Evolutionary conservation across 2,329 filamentous ascomycete genomes (phyloP).

Genomic region (Bertia moriformis): DNA sequence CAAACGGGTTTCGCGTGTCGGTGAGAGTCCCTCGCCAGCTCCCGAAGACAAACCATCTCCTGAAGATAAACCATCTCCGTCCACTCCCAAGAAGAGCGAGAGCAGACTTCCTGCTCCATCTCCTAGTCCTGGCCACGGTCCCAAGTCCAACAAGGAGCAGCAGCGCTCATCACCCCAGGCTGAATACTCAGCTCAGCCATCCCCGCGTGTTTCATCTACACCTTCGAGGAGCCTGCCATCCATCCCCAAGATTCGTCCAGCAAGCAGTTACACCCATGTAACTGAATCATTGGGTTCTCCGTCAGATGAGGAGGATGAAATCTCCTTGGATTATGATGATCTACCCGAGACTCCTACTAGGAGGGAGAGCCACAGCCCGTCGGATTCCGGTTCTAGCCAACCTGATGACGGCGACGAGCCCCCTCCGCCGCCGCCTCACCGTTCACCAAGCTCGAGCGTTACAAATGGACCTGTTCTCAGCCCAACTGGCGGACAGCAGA

Average conservation of each 20-base stretch:
- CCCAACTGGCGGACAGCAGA: conserved; percentile 22
- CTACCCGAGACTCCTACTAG: not conserved
- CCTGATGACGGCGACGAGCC: not conserved
- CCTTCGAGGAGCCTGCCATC: not conserved
- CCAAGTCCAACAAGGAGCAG: not conserved
- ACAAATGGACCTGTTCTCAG: conserved; percentile 15
- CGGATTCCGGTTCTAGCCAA: not conserved
- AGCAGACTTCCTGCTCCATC: too few relatives aligned
- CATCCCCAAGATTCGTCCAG: not conserved
- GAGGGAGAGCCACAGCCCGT: not conserved
- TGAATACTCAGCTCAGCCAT: not conserved
- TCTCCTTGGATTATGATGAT: not conserved
- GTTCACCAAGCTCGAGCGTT: conserved; percentile 1
- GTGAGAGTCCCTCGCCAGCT: not conserved
- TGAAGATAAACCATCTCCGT: too few relatives aligned
- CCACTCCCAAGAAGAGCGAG: too few relatives aligned
- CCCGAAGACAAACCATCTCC: not conserved
- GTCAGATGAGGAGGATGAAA: not conserved
- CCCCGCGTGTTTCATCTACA: not conserved
- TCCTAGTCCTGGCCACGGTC: not conserved
- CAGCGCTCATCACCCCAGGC: not conserved
- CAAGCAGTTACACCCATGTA: not conserved
- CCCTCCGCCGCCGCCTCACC: conserved; percentile 2
- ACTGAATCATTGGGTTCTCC: not conserved
- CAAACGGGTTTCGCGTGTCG: not conserved